Evolutionary conservation across 2,329 filamentous ascomycete genomes (phyloP).

Genomic region (Penicillium sp.): DNA sequence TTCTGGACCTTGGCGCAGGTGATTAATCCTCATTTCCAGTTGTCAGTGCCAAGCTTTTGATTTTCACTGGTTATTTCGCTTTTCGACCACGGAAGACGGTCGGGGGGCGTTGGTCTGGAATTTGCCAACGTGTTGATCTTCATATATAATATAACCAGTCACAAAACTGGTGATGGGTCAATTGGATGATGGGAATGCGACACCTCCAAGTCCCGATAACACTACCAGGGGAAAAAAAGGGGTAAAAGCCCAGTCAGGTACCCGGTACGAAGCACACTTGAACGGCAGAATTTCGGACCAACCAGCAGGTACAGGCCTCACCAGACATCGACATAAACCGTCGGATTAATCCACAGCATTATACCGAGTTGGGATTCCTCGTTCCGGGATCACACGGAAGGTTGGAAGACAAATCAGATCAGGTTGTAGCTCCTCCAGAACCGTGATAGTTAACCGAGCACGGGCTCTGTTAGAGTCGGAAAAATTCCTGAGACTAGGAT

Average conservation of each 20-base stretch:
- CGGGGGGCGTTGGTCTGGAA: conserved; percentile 3
- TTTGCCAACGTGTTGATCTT: conserved; percentile 6
- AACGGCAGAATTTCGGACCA: conserved; percentile 7
- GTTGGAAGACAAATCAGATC: neutral
- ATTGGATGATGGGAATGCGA: neutral
- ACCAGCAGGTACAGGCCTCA: neutral
- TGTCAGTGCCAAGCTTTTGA: conserved; percentile 15
- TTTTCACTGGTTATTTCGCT: neutral
- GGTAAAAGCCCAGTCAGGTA: neutral
- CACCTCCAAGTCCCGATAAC: neutral
- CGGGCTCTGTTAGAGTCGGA: conserved; percentile 11
- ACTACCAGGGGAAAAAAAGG: conserved; percentile 1
- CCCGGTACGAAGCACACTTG: neutral
- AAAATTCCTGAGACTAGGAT: conserved; percentile 2
- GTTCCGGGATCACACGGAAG: conserved; percentile 2
- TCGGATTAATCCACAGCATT: neutral
- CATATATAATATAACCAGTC: conserved; percentile 6
- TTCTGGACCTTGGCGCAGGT: conserved; percentile 8
- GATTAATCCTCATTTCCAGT: conserved; percentile 1
- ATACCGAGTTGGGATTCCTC: neutral
- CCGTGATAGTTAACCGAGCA: conserved; percentile 8
- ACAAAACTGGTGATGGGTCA: neutral
- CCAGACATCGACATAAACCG: neutral
- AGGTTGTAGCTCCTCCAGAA: conserved; percentile 9
- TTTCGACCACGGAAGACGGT: neutral